Conservation (phyloP, 805 yeast species). For the Lachancea dasiensis region DNA sequence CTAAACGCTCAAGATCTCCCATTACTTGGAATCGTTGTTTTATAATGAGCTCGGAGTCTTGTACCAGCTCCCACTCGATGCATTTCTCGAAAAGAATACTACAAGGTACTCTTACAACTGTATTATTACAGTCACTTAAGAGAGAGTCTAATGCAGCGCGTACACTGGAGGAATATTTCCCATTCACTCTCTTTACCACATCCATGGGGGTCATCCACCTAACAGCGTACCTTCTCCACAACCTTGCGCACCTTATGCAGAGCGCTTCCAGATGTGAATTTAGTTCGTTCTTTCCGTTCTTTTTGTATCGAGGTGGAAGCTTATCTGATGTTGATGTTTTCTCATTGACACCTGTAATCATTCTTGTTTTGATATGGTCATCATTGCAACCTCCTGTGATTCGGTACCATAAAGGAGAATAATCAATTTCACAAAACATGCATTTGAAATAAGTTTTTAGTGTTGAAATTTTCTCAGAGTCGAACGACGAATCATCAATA, state of each 20-base stretch:
- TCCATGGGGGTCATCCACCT: slow-evolving; percentile 78
- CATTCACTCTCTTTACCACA: slow-evolving; percentile 43
- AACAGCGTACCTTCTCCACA: slow-evolving; percentile 89
- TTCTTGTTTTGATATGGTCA: slow-evolving; percentile 18
- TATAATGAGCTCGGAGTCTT: slow-evolving; percentile 53
- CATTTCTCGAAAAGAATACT: slow-evolving; percentile 34
- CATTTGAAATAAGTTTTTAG: slow-evolving; percentile 48
- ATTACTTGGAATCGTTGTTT: slow-evolving; percentile 40
- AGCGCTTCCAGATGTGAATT: slow-evolving; percentile 47
- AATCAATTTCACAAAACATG: slow-evolving; percentile 54
- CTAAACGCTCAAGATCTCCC: slow-evolving; percentile 14
- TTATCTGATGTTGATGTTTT: slow-evolving; percentile 13
- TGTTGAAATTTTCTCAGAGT: slow-evolving; percentile 42
- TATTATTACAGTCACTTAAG: slow-evolving; percentile 17
- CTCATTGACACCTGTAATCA: slow-evolving; percentile 21
- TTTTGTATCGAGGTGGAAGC: slow-evolving; percentile 27
- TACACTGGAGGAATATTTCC: slow-evolving; percentile 16
- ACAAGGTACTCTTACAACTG: slow-evolving; percentile 14
- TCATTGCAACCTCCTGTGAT: slow-evolving; percentile 31
- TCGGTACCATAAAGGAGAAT: slow-evolving; percentile 34
- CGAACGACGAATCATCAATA: slow-evolving; percentile 55
- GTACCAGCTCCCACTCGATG: slow-evolving; percentile 59
- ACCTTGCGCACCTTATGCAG: slow-evolving; percentile 78
- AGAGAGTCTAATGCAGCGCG: slow-evolving; percentile 14
- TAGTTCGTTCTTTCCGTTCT: slow-evolving; percentile 10